Evolutionary conservation across 495 filamentous ascomycete genomes (phyloP).

Genomic region (Penicillium paradoxum): DNA sequence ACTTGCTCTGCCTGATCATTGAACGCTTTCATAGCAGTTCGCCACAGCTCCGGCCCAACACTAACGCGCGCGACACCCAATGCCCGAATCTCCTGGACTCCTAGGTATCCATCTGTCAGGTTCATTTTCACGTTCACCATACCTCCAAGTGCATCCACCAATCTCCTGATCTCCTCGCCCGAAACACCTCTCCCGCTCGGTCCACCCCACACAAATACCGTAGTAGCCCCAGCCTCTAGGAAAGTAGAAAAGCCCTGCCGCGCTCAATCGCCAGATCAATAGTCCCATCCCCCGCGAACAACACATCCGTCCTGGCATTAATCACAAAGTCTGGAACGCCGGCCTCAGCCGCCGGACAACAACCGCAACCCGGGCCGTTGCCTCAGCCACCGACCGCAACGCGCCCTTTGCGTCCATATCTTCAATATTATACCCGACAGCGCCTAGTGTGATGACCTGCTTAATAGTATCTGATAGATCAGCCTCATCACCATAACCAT

Average conservation of each 20-base stretch:
- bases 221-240: constrained; percentile 41
- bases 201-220: constrained; percentile 48
- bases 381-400: constrained; percentile 30
- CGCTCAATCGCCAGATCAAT: constrained; percentile 41
- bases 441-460: constrained; percentile 38
- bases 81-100: constrained; percentile 31
- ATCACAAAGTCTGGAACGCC: constrained; percentile 48
- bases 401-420: constrained; percentile 35
- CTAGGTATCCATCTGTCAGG: constrained; percentile 21
- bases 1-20: constrained; percentile 23
- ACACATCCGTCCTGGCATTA: constrained; percentile 45
- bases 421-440: constrained; percentile 49
- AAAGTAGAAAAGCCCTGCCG: constrained; percentile 42
- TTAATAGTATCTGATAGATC: constrained; percentile 32
- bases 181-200: constrained; percentile 23
- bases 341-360: constrained; percentile 28
- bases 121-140: constrained; percentile 39
- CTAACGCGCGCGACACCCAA: constrained; percentile 47
- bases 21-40: constrained; percentile 25
- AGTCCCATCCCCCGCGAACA: constrained; percentile 21
- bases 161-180: constrained; percentile 28
- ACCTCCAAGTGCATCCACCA: constrained; percentile 32
- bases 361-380: constrained; percentile 33
- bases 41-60: constrained; percentile 29
- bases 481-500: constrained; percentile 45